A percentile compares a stretch with the other conserved stretches of the same genome.
phyloP scores from a whole-genome alignment of 306 rosid genomes.

The Cicer yamashitae region DNA sequence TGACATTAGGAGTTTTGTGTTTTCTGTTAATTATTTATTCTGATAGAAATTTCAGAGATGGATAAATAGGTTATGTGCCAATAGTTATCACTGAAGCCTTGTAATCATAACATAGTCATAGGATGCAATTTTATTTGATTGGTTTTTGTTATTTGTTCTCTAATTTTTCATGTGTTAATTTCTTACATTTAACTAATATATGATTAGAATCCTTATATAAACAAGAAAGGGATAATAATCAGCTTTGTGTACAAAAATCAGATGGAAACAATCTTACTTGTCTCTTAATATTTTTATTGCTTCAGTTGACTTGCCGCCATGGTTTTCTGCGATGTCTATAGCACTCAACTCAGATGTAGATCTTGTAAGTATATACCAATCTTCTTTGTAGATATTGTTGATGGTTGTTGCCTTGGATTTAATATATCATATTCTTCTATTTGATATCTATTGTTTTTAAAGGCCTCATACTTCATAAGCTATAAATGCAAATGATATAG shows the following conservation, averaged over 20 bases:
- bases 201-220: constrained; percentile 16
- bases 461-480: constrained; percentile 15
- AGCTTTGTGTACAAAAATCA: constrained; percentile 17
- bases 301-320: constrained; percentile 89
- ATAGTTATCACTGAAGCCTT: constrained; percentile 12
- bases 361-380: constrained; percentile 67
- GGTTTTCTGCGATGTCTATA: constrained; percentile 85
- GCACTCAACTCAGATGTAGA: constrained; percentile 76
- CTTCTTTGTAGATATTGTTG: constrained; percentile 37
- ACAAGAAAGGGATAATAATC: constrained; percentile 20
- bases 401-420: constrained; percentile 31
- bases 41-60: background rate
- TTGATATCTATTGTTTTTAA: constrained; percentile 27
- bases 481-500: constrained; percentile 15
- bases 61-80: constrained; percentile 6
- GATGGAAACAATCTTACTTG: constrained; percentile 42
- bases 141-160: constrained; percentile 17
- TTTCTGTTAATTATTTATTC: background rate
- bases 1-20: background rate
- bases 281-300: constrained; percentile 55
- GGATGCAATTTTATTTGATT: constrained; percentile 9
- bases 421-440: background rate
- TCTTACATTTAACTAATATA: constrained; percentile 19
- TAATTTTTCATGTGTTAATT: constrained; percentile 21
- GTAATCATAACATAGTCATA: background rate